phyloP scores from a whole-genome alignment of 139 green algal species.

The Yamagishiella unicocca region DNA sequence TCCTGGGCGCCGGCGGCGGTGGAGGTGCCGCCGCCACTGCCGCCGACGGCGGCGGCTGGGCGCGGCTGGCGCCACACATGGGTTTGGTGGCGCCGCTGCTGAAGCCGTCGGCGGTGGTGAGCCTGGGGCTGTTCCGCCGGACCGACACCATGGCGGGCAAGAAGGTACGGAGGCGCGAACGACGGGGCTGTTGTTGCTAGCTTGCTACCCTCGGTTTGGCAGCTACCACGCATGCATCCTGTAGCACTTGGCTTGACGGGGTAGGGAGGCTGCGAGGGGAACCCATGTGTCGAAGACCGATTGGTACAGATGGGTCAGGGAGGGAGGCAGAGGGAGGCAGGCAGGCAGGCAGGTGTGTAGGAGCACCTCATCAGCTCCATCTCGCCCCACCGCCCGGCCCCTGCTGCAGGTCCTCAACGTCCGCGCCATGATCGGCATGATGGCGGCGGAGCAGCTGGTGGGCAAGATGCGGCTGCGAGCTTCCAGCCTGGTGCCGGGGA shows the following conservation, averaged over 20 bases:
- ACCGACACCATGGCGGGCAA: slow-evolving; percentile 34
- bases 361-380: neutral
- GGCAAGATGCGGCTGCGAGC: slow-evolving; percentile 36
- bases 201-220: no score
- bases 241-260: no score
- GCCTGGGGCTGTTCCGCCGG: slow-evolving; percentile 18
- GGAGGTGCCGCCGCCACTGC: neutral
- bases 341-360: no score
- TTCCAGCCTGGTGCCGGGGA: slow-evolving; percentile 15
- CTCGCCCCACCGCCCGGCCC: neutral
- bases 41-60: neutral
- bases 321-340: no score
- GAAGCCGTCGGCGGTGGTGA: slow-evolving; percentile 16
- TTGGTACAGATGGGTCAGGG: no score
- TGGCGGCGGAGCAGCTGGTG: slow-evolving; percentile 36
- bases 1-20: neutral
- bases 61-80: slow-evolving; percentile 24
- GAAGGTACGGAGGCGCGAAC: slow-evolving; percentile 35
- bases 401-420: slow-evolving; percentile 32
- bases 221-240: no score
- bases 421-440: slow-evolving; percentile 40
- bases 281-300: no score
- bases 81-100: slow-evolving; percentile 28
- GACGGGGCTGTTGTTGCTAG: no score
- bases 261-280: no score